phyloP scores from a whole-genome alignment of 345 rosid species.

The Melaleuca quinquenervia region DNA sequence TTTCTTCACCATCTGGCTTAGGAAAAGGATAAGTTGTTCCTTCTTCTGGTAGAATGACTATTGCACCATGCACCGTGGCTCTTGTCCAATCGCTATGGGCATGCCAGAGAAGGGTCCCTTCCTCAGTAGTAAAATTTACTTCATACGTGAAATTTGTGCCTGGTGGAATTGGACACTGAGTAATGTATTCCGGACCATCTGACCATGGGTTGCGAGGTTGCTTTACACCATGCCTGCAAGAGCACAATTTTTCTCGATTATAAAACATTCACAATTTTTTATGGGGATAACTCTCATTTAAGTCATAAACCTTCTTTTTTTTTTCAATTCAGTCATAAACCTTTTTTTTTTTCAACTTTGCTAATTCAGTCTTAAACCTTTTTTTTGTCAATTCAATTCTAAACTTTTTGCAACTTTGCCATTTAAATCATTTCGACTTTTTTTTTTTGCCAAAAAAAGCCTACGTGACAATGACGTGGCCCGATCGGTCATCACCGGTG shows the following conservation, averaged over 20 bases:
- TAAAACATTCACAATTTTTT: no score
- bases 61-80: constrained; percentile 17
- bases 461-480: no score
- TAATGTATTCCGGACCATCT: constrained; percentile 19
- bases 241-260: neutral
- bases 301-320: no score
- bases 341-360: no score
- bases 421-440: no score
- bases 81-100: constrained; percentile 12
- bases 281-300: no score
- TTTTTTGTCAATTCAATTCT: no score
- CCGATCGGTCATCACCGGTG: no score
- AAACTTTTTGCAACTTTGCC: no score
- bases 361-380: no score
- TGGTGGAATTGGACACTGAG: constrained; percentile 12
- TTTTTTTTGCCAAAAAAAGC: no score
- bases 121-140: constrained; percentile 3
- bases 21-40: constrained; percentile 10
- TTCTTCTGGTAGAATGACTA: constrained; percentile 4
- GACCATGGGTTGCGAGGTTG: constrained; percentile 25
- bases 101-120: constrained; percentile 6
- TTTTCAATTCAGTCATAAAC: no score
- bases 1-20: constrained; percentile 6
- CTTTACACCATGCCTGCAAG: constrained; percentile 10
- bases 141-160: constrained; percentile 4